phyloP scores from a whole-genome alignment of 441 rosid genomes.

The Rhodomyrtus psidioides region DNA sequence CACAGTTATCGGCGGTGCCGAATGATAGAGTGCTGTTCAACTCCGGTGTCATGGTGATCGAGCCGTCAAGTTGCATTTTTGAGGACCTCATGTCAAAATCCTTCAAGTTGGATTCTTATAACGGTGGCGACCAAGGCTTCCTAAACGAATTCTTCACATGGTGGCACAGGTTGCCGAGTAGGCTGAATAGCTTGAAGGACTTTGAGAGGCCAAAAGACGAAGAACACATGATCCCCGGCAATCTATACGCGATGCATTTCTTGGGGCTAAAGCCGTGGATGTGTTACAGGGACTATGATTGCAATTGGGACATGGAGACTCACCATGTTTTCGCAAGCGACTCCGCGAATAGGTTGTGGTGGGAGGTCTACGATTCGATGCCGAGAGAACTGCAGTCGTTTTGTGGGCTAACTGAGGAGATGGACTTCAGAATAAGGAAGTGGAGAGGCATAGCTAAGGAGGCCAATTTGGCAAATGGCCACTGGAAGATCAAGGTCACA shows the following conservation, averaged over 20 bases:
- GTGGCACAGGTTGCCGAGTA: slow-evolving; percentile 78
- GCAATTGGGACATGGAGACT: slow-evolving; percentile 62
- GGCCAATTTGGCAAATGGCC: slow-evolving; percentile 26
- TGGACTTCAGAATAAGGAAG: slow-evolving; percentile 32
- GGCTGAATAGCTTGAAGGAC: slow-evolving; percentile 39
- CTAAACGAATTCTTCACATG: slow-evolving; percentile 69
- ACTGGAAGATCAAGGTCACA: slow-evolving; percentile 43
- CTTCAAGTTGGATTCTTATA: slow-evolving; percentile 33
- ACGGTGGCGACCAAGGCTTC: slow-evolving; percentile 87
- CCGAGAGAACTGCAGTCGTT: slow-evolving; percentile 34
- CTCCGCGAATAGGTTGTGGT: slow-evolving; percentile 50
- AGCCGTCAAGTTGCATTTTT: slow-evolving; percentile 65
- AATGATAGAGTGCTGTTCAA: slow-evolving; percentile 43
- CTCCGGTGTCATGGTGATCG: slow-evolving; percentile 76
- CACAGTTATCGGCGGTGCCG: slow-evolving; percentile 49
- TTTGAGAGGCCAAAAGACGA: not conserved
- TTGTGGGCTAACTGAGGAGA: slow-evolving; percentile 35
- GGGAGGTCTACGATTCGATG: slow-evolving; percentile 61
- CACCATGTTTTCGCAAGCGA: slow-evolving; percentile 51
- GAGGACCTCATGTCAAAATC: slow-evolving; percentile 40
- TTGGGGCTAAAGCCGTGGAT: slow-evolving; percentile 84
- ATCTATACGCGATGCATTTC: slow-evolving; percentile 44
- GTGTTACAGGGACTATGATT: slow-evolving; percentile 78
- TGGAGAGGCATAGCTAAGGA: slow-evolving; percentile 44
- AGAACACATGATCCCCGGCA: slow-evolving; percentile 8